Evolutionary conservation across 1,284 basidiomycete species (phyloP).

Genomic region (Ustilago lituana): DNA sequence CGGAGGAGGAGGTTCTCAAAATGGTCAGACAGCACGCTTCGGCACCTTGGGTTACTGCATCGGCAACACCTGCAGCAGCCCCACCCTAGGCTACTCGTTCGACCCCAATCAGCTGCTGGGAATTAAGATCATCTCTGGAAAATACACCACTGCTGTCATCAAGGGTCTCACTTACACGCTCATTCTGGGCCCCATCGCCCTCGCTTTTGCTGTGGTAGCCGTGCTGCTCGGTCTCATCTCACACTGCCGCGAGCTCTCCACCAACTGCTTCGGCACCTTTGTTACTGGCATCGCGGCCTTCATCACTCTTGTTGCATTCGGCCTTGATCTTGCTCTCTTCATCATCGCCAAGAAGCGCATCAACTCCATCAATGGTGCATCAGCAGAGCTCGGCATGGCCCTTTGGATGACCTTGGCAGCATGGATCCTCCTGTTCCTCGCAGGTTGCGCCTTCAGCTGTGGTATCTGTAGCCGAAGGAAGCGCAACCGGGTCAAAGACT

Average conservation of each 20-base stretch:
- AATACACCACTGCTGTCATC: conserved; percentile 51
- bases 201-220: conserved; percentile 47
- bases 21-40: conserved; percentile 37
- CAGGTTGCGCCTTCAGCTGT: conserved; percentile 54
- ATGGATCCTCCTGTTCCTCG: conserved; percentile 56
- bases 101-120: conserved; percentile 61
- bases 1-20: conserved; percentile 40
- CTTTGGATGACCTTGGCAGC: conserved; percentile 63
- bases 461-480: conserved; percentile 49
- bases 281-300: conserved; percentile 52
- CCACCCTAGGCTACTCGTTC: conserved; percentile 55
- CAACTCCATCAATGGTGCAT: conserved; percentile 51
- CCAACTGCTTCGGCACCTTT: conserved; percentile 51
- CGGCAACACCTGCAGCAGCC: conserved; percentile 37
- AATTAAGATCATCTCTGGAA: conserved; percentile 38
- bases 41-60: conserved; percentile 58
- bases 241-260: conserved; percentile 50
- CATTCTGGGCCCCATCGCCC: conserved; percentile 55
- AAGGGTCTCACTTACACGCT: conserved; percentile 62
- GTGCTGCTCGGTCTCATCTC: conserved; percentile 55
- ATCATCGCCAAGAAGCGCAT: conserved; percentile 62
- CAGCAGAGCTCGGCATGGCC: conserved; percentile 52
- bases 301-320: conserved; percentile 57
- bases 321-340: conserved; percentile 61
- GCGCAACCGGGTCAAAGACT: conserved; percentile 48